Evolutionary conservation across 257 asterid species (phyloP), one percentile per base, ranked within the genome.

Genomic region (Plantago ovata): DNA sequence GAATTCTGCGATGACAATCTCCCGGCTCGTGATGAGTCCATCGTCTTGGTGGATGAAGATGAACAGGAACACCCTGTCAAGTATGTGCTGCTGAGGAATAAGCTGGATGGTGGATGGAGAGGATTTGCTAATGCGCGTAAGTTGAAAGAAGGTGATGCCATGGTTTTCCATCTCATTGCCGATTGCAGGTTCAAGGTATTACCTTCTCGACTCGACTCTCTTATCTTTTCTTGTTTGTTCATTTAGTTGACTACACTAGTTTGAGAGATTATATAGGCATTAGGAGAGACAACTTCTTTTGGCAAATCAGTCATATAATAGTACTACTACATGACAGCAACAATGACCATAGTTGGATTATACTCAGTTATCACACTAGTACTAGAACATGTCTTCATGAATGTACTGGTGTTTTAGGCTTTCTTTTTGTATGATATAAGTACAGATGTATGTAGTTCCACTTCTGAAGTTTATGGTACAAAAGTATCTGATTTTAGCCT

Each of bases 21-120:
- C 59, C 81, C 84, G 47, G 75, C 58, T 53, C 68, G 55, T 0
- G 79, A 77, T 28, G 74, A 9, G 0, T 24, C 52, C 0, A 45
- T 72, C 51, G 40, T 71, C 45, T 72, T 74, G 71, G 71, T 66
- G 65, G 81, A 65, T 22, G 72, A 72, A 47, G 47, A 61, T 28
- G 70, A 63, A 13, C 13, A 57, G 16, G 79, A 68, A 59, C 61
- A 53, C 64, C 12, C 6, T 1, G 65, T 78, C 0, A 74, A 72
- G 24, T 80, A 80, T 73, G 69, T 80, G 21, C 8, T 23, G 23
- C 60, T 23, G 16, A 77, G 70, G 45, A 72, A 62, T 14, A 83
- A 83, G 56, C 33, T 80, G 23, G 76, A 83, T 52, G 81, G 61
- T 23, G 87, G 87, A 19, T 80, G 87, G 87, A 80, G 84, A 62